These are phyloP conservation scores for Aureobasidium sp. DNA, from an alignment of 2,329 filamentous ascomycete species.

Conservation along the genomic window DNA sequence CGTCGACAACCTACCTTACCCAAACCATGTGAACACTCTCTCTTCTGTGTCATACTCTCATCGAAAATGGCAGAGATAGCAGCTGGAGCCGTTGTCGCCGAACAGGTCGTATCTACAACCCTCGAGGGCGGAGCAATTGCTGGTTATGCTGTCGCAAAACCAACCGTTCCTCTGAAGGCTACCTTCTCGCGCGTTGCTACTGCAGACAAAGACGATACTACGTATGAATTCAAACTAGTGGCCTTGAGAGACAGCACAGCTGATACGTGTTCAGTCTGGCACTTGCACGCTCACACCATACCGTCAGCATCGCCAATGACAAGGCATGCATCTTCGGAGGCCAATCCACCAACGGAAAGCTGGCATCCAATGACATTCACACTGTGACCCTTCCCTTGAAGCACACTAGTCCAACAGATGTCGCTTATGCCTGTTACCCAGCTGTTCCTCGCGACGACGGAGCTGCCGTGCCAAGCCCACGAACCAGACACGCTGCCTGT, in stretches of 20 bases:
- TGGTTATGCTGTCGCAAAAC: conserved; percentile 34
- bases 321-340: conserved; percentile 40
- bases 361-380: conserved; percentile 36
- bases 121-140: conserved; percentile 30
- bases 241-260: background rate
- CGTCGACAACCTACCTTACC: background rate
- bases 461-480: conserved; percentile 25
- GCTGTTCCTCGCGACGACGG: conserved; percentile 27
- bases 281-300: conserved; percentile 29
- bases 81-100: conserved; percentile 30
- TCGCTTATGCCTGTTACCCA: conserved; percentile 36
- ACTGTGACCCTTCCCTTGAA: conserved; percentile 27
- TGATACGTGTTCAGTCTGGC: conserved; percentile 18
- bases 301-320: conserved; percentile 27
- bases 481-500: conserved; percentile 33
- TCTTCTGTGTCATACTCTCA: no score
- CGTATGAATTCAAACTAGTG: conserved; percentile 7
- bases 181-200: conserved; percentile 34
- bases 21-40: no score
- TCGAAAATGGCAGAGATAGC: conserved; percentile 32
- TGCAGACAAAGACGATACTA: conserved; percentile 27
- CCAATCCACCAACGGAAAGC: conserved; percentile 25
- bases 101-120: conserved; percentile 33
- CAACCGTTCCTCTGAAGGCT: conserved; percentile 35
- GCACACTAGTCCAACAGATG: conserved; percentile 22